Evolutionary conservation across 768 basidiomycete species (phyloP), one percentile per base, ranked within the genome.

Genomic region (Fomitopsis pulvina): DNA sequence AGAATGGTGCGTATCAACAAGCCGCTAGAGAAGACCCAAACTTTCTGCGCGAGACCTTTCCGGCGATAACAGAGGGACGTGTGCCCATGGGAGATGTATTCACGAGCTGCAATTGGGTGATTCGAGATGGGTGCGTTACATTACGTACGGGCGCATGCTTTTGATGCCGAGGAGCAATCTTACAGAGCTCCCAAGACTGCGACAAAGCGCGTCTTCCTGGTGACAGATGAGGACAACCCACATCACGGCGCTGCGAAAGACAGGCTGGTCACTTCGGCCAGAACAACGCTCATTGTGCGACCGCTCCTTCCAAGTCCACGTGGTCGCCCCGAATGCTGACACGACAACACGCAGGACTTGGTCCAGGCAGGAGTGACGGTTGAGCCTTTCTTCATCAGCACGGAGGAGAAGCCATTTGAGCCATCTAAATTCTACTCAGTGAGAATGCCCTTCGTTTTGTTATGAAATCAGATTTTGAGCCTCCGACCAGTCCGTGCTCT

Each of bases 181-280:
- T 37, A 24, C 22, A 92, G 90, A 10, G 87, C 89, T 7, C 83
- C 85, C 20, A 92, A 93, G 61, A 90, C 83, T 0, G 90, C 92
- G 2, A 83, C 86, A n/a, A 94, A 95, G 62, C 83, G 93, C 4
- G 78, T 98, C 1, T 97, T 97, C 63, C 70, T 95, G 32, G 87
- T 99, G 38, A 98, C 96, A 0, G 87, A 98, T 61, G 83, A 88
- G 56, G 92, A 93, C 57, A 67, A 87, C 56, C 92, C 92, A 2
- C 80, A 75, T 50, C 67, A 77, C 4, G 76, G 77, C 10, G 63
- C 71, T 4, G 73, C 71, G n/a, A 79, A 68, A 58, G 72, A 74
- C 39, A 83, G 85, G 46, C 66, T 90, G 9, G 64, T 78, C 5
- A 85, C 76, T 1, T 85, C 86, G 1, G 85, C 87, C 11, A 73